Conservation (phyloP, 257 asterid species). For the Solanum medicagineum region DNA sequence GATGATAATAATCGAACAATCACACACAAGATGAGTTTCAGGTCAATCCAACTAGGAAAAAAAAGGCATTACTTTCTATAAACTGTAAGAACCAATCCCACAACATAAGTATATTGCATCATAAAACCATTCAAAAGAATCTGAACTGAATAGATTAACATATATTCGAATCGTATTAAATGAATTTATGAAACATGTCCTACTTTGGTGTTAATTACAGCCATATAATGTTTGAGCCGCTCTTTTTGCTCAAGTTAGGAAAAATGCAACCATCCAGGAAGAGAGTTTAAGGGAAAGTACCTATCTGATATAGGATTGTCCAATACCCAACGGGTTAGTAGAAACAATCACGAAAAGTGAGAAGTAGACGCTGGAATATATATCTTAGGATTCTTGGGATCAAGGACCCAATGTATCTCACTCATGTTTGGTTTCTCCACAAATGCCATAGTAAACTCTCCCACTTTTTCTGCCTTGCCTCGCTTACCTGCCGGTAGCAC, state of each 20-base stretch:
- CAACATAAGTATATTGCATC: not conserved
- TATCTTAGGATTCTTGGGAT: constrained; percentile 22
- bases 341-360: constrained; percentile 8
- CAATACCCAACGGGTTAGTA: constrained; percentile 16
- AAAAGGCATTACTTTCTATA: not conserved
- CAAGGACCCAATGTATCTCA: constrained; percentile 44
- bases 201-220: not conserved
- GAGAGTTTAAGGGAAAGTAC: not conserved
- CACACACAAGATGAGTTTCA: not conserved
- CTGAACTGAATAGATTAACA: not conserved
- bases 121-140: not conserved
- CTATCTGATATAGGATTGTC: not conserved
- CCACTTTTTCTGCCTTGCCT: constrained; percentile 48
- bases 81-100: not conserved
- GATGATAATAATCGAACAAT: not conserved
- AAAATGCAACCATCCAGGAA: not conserved
- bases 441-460: constrained; percentile 52
- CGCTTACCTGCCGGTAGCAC: constrained; percentile 63
- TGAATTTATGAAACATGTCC: not conserved
- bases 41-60: not conserved
- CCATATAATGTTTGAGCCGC: not conserved
- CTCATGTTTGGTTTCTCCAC: constrained; percentile 75
- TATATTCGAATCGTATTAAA: not conserved
- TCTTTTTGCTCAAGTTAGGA: not conserved
- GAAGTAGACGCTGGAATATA: constrained; percentile 33